A percentile compares a stretch with the other conserved stretches of the same genome.
Conservation (phyloP, 305 asterid species). For the Fraxinus baroniana region DNA sequence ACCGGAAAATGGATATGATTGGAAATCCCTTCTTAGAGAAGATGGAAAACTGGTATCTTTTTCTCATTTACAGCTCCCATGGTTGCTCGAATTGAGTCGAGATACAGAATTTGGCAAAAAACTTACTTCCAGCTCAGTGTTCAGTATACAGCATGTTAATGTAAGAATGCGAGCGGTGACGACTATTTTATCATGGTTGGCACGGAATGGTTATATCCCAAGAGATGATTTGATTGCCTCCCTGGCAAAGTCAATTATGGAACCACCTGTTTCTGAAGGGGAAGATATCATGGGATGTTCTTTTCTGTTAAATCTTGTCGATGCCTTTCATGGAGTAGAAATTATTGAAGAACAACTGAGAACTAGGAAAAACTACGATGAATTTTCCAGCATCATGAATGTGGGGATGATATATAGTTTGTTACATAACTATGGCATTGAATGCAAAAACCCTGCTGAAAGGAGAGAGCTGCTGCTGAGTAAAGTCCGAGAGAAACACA, state of each 20-base stretch:
- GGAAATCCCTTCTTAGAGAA: slow-evolving; percentile 62
- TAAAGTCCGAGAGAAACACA: slow-evolving; percentile 68
- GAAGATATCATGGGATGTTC: slow-evolving; percentile 85
- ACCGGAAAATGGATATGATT: slow-evolving; percentile 48
- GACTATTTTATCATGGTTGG: slow-evolving; percentile 83
- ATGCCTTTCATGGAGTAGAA: slow-evolving; percentile 83
- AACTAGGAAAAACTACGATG: slow-evolving; percentile 63
- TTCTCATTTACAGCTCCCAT: slow-evolving; percentile 75
- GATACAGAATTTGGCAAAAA: slow-evolving; percentile 51
- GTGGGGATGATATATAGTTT: slow-evolving; percentile 86
- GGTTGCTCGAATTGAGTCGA: slow-evolving; percentile 74
- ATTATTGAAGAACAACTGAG: slow-evolving; percentile 79
- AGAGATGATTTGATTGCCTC: slow-evolving; percentile 75
- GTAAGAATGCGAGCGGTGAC: slow-evolving; percentile 64
- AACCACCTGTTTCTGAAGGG: slow-evolving; percentile 78
- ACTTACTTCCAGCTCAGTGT: slow-evolving; percentile 40
- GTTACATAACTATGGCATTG: slow-evolving; percentile 70
- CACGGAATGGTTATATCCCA: slow-evolving; percentile 70
- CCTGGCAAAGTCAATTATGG: slow-evolving; percentile 82
- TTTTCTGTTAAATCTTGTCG: slow-evolving; percentile 74
- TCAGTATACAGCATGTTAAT: slow-evolving; percentile 48
- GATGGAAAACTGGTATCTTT: slow-evolving; percentile 65
- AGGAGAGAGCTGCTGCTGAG: slow-evolving; percentile 74
- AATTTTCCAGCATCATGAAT: slow-evolving; percentile 83
- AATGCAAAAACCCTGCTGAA: slow-evolving; percentile 74